Evolutionary conservation across 2,329 filamentous ascomycete genomes (phyloP).

Genomic region (Penicillium sp.): DNA sequence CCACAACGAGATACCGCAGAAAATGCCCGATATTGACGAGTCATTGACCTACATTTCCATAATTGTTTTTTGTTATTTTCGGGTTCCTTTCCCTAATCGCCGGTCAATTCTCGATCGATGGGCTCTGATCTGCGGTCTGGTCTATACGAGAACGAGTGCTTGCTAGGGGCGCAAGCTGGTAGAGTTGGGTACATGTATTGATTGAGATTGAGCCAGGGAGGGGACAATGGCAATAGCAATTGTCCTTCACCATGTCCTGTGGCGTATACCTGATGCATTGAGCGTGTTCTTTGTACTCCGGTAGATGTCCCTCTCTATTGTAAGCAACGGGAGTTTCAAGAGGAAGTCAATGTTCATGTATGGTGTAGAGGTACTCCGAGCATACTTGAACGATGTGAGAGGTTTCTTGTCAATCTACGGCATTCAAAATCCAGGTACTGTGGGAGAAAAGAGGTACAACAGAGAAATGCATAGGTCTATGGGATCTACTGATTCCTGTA

Average conservation of each 20-base stretch:
- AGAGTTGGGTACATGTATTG: constrained; percentile 3
- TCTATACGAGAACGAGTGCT: constrained; percentile 1
- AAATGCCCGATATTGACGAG: constrained; percentile 38
- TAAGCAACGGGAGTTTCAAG: background rate
- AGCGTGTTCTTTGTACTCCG: constrained; percentile 1
- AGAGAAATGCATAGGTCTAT: background rate
- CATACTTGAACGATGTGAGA: too few relatives aligned
- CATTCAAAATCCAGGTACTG: background rate
- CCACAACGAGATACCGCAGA: constrained; percentile 39
- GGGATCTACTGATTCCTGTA: background rate
- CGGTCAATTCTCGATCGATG: background rate
- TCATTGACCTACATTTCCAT: constrained; percentile 13
- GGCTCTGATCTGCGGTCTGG: constrained; percentile 1
- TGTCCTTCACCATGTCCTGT: constrained; percentile 1
- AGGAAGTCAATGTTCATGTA: background rate
- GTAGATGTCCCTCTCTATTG: constrained; percentile 1
- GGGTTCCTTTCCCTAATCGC: background rate
- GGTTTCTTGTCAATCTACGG: background rate
- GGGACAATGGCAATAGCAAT: background rate
- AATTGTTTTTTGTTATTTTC: background rate
- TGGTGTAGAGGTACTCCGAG: background rate
- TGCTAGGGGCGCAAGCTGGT: constrained; percentile 4
- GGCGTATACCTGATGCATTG: constrained; percentile 3
- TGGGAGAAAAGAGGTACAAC: background rate
- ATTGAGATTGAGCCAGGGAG: background rate